These are phyloP conservation scores for Eustoma russellianum DNA, from an alignment of 257 asterid genomes.

Conservation along the genomic window DNA sequence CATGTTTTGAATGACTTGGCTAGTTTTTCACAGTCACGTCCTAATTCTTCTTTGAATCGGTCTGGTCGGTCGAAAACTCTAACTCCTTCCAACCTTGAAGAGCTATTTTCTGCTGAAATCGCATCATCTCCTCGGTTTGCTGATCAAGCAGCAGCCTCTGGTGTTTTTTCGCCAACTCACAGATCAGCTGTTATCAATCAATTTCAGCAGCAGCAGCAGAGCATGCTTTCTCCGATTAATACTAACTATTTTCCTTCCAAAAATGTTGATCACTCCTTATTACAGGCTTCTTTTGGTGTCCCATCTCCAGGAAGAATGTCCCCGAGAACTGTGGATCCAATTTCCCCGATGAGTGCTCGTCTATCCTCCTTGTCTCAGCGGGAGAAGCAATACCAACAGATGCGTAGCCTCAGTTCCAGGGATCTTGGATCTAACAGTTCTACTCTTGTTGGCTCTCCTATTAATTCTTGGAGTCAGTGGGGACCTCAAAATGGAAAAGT, in stretches of 20 bases:
- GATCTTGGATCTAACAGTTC: constrained; percentile 46
- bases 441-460: constrained; percentile 40
- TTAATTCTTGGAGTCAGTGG: constrained; percentile 53
- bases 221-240: constrained; percentile 58
- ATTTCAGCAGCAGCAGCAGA: constrained; percentile 76
- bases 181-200: constrained; percentile 61
- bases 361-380: constrained; percentile 51
- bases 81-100: constrained; percentile 90
- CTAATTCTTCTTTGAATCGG: constrained; percentile 46
- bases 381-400: constrained; percentile 61
- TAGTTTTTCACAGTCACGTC: constrained; percentile 42
- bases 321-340: constrained; percentile 70
- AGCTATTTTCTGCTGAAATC: constrained; percentile 71
- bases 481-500: constrained; percentile 54
- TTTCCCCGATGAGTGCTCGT: constrained; percentile 74
- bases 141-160: constrained; percentile 55
- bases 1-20: constrained; percentile 50
- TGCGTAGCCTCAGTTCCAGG: constrained; percentile 58
- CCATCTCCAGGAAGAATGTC: constrained; percentile 80
- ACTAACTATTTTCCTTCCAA: constrained; percentile 67
- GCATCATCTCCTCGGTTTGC: constrained; percentile 65
- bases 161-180: constrained; percentile 70
- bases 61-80: constrained; percentile 52
- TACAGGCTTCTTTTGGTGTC: constrained; percentile 70
- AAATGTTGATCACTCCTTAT: constrained; percentile 55